Evolutionary conservation across 352 stramenopile species (phyloP).

Genomic region (Phytophthora brassicae): DNA sequence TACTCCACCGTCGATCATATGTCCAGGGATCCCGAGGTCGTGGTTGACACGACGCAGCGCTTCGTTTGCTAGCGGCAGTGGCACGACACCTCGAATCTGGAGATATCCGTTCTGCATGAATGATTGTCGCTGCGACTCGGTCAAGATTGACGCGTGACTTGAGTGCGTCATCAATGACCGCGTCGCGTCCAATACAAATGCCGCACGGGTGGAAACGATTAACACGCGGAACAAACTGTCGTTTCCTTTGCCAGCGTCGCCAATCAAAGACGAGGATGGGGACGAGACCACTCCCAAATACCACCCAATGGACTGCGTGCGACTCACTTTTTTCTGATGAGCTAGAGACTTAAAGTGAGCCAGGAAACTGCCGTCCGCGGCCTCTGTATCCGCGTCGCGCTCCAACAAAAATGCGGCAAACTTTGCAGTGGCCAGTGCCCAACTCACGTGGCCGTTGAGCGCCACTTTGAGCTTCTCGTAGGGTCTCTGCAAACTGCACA

Average conservation of each 20-base stretch:
- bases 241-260: constrained; percentile 44
- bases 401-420: constrained; percentile 71
- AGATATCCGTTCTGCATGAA: constrained; percentile 82
- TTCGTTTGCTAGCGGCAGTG: constrained; percentile 53
- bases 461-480: constrained; percentile 83
- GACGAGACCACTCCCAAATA: constrained; percentile 44
- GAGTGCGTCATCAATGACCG: constrained; percentile 30
- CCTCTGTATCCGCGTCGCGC: constrained; percentile 16
- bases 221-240: constrained; percentile 52
- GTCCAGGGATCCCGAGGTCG: constrained; percentile 64
- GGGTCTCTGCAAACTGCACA: constrained; percentile 62
- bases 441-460: constrained; percentile 64
- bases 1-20: constrained; percentile 74
- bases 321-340: constrained; percentile 73
- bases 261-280: constrained; percentile 39
- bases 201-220: constrained; percentile 48
- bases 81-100: constrained; percentile 61
- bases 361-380: constrained; percentile 7
- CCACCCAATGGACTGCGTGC: constrained; percentile 47
- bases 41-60: constrained; percentile 74
- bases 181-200: constrained; percentile 47
- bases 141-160: constrained; percentile 36
- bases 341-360: constrained; percentile 59
- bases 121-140: constrained; percentile 54
- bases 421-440: constrained; percentile 63